Conservation (phyloP, 2,329 filamentous ascomycete species). For the Colletotrichum plurivorum region DNA sequence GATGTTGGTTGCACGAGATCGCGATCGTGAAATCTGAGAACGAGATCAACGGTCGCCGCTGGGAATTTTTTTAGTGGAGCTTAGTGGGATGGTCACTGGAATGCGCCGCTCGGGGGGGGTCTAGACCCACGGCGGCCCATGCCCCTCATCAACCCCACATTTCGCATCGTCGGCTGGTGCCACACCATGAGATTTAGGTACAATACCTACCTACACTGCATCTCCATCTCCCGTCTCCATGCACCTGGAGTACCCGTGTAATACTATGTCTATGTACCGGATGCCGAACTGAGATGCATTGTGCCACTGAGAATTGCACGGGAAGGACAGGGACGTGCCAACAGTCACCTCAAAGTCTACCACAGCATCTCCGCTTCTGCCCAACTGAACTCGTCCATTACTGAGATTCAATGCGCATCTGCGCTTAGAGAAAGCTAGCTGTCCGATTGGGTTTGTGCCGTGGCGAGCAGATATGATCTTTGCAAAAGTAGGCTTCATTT, state of each 20-base stretch:
- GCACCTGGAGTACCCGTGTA: background rate
- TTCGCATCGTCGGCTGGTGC: background rate
- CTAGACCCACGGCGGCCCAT: conserved; percentile 21
- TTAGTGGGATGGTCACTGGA: conserved; percentile 21
- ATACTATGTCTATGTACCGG: background rate
- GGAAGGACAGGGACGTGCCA: background rate
- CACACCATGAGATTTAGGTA: no score
- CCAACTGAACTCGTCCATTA: background rate
- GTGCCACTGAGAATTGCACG: background rate
- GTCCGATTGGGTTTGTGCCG: background rate
- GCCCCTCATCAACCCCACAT: conserved; percentile 11
- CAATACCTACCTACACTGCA: no score
- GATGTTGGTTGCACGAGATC: background rate
- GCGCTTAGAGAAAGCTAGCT: background rate
- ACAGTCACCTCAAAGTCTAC: background rate
- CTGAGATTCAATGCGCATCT: background rate
- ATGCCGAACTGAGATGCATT: background rate
- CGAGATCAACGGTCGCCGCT: background rate
- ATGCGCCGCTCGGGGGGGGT: conserved; percentile 1
- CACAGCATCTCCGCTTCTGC: background rate
- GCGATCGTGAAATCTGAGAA: background rate
- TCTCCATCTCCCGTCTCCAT: background rate
- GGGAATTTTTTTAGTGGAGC: conserved; percentile 36
- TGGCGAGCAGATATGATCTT: conserved; percentile 5
- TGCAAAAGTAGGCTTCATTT: background rate